Evolutionary conservation across 495 filamentous ascomycete genomes (phyloP), one percentile per base, ranked within the genome.

Genomic region (Penicillium ucsense): DNA sequence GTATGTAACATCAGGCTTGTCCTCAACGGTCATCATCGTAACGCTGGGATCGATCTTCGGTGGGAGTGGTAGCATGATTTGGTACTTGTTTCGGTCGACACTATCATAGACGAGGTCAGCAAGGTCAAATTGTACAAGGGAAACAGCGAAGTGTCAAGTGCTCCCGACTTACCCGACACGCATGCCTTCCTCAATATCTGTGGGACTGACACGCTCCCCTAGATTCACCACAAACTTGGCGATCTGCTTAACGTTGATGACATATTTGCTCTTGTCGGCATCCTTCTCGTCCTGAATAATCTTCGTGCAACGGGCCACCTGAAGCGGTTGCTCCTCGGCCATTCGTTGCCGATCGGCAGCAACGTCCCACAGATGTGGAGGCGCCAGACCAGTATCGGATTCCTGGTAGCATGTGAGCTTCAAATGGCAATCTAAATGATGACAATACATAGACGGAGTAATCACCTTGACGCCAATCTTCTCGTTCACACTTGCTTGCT

Each of bases 11-110:
- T 98, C 92, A 9, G 92, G 92, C 76, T 98, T 98, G 67, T 98
- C 92, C 73, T 98, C 92, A 45, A 98, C 92, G 10, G 92, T 96
- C 92, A 98, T 98, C 92, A 98, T 98, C 43, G 92, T 98, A 54
- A 98, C 92, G 55, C 86, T 92, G 43, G 92, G 90, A 62, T 98
- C 92, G 78, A 98, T 98, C 76, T 97, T 98, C 8, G 92, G 92
- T 28, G 92, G 92, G n/a, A 98, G 77, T 41, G 92, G 92, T 20
- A 98, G 76, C 50, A 97, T 79, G 55, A 98, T 98, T 72, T 98
- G 92, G 66, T 97, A 98, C 73, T 96, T 97, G 72, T 95, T 95
- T 39, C 92, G 81, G 67, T 98, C 92, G 68, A 98, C 92, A 68
- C 86, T 85, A 48, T 32, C 29, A 35, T 46, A n/a, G 31, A 3